These are phyloP conservation scores for Penicillium frequentans DNA, from an alignment of 2,329 filamentous ascomycete species.

Conservation along the genomic window DNA sequence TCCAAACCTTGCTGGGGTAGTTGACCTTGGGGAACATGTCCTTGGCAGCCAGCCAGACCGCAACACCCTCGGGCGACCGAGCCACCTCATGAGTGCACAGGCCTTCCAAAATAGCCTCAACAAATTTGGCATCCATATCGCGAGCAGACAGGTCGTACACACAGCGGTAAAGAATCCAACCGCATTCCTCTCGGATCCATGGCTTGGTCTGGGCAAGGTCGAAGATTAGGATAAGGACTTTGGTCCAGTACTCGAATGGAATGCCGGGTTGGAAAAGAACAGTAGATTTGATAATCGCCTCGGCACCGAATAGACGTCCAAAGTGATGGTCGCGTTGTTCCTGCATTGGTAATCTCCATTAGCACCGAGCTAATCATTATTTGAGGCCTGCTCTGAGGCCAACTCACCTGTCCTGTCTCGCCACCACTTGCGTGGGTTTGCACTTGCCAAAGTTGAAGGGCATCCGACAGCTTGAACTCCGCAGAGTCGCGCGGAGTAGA, in stretches of 20 bases:
- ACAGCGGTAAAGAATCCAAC: conserved; percentile 74
- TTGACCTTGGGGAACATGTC: conserved; percentile 64
- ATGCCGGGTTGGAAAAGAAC: conserved; percentile 63
- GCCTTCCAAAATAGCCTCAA: conserved; percentile 62
- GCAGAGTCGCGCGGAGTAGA: conserved; percentile 35
- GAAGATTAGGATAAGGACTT: conserved; percentile 71
- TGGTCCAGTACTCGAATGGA: conserved; percentile 52
- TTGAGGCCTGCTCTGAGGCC: neutral
- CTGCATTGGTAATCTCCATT: conserved; percentile 60
- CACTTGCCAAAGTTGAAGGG: conserved; percentile 54
- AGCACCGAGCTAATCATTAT: conserved; percentile 4
- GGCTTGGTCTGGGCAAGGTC: conserved; percentile 76
- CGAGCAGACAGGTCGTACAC: conserved; percentile 55
- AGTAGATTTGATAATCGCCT: conserved; percentile 78
- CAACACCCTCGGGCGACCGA: conserved; percentile 83
- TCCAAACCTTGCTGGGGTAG: conserved; percentile 71
- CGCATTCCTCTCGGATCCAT: conserved; percentile 87
- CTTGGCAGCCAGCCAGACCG: conserved; percentile 76
- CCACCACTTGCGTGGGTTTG: conserved; percentile 54
- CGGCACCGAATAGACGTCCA: conserved; percentile 81
- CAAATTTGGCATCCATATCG: conserved; percentile 48
- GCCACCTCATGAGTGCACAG: conserved; percentile 66
- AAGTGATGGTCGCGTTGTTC: conserved; percentile 85
- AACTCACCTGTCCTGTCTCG: conserved; percentile 54
- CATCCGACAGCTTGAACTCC: conserved; percentile 40